Conservation (phyloP, 371 early-diverging fungal genomes). For the Coemansia sp. region DNA sequence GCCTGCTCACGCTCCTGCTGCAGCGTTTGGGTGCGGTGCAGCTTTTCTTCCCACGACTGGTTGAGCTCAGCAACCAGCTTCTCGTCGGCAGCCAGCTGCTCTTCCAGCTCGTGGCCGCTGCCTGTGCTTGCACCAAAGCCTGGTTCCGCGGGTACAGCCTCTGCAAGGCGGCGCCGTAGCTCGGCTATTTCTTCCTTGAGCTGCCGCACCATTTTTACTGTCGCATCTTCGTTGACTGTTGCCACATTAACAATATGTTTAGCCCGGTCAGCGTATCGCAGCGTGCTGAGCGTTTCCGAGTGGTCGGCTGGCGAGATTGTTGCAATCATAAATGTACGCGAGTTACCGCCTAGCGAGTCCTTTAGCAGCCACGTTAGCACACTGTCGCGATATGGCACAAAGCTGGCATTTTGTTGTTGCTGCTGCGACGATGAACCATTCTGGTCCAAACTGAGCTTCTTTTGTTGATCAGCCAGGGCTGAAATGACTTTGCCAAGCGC, state of each 20-base stretch:
- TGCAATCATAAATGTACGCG: constrained; percentile 92
- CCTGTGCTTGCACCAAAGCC: constrained; percentile 45
- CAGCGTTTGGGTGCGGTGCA: constrained; percentile 73
- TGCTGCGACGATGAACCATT: constrained; percentile 56
- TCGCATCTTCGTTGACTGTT: constrained; percentile 89
- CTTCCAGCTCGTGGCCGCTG: constrained; percentile 69
- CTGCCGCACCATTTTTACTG: constrained; percentile 81
- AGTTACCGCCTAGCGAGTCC: constrained; percentile 91
- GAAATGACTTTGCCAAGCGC: constrained; percentile 73
- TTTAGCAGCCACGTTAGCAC: constrained; percentile 94
- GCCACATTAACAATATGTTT: constrained; percentile 91
- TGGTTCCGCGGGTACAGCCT: constrained; percentile 44
- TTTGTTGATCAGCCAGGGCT: constrained; percentile 74
- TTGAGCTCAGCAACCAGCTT: constrained; percentile 82
- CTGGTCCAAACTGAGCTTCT: constrained; percentile 75
- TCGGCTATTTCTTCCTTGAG: constrained; percentile 80
- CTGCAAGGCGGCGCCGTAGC: constrained; percentile 64
- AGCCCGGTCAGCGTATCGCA: constrained; percentile 94
- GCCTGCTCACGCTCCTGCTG: constrained; percentile 74
- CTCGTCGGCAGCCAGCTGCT: constrained; percentile 82
- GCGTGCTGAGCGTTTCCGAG: constrained; percentile 90
- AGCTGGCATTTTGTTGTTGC: constrained; percentile 26
- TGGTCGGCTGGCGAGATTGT: constrained; percentile 79
- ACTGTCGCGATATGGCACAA: constrained; percentile 89
- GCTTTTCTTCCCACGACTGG: constrained; percentile 85